Conservation (phyloP, 306 rosid genomes). For the Fragaria ananassa region DNA sequence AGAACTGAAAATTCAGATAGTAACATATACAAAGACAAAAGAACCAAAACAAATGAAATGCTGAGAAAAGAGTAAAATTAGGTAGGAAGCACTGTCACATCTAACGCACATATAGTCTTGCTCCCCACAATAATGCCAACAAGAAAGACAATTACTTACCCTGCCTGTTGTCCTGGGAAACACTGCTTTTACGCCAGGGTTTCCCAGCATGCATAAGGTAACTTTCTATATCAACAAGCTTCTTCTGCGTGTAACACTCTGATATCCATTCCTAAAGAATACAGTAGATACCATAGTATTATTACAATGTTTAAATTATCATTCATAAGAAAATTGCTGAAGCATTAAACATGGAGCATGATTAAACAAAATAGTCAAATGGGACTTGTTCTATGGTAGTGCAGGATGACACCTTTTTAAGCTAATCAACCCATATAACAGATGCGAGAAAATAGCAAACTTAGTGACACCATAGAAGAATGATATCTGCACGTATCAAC, state of each 20-base stretch:
- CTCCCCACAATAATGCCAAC: neutral
- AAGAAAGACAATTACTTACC: constrained; percentile 38
- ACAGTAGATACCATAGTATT: constrained; percentile 8
- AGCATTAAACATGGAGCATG: neutral
- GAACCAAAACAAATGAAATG: neutral
- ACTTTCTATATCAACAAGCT: constrained; percentile 76
- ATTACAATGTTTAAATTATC: constrained; percentile 1
- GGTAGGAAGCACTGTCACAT: neutral
- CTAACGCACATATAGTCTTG: neutral
- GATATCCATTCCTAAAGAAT: constrained; percentile 75
- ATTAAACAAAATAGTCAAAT: neutral
- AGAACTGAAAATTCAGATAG: neutral
- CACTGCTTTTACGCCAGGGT: constrained; percentile 77
- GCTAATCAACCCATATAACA: neutral
- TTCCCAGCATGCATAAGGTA: constrained; percentile 78
- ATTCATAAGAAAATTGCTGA: constrained; percentile 7
- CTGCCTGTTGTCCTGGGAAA: constrained; percentile 34
- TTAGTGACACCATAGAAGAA: neutral
- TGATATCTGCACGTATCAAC: neutral
- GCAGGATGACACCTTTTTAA: neutral
- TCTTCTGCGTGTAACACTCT: constrained; percentile 68
- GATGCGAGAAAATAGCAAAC: neutral
- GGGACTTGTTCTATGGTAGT: neutral
- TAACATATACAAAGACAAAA: neutral
- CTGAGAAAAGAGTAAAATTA: neutral